Evolutionary conservation across 78 protist genomes (phyloP), one percentile per base, ranked within the genome.

Genomic region (Speleostelium caveatum): DNA sequence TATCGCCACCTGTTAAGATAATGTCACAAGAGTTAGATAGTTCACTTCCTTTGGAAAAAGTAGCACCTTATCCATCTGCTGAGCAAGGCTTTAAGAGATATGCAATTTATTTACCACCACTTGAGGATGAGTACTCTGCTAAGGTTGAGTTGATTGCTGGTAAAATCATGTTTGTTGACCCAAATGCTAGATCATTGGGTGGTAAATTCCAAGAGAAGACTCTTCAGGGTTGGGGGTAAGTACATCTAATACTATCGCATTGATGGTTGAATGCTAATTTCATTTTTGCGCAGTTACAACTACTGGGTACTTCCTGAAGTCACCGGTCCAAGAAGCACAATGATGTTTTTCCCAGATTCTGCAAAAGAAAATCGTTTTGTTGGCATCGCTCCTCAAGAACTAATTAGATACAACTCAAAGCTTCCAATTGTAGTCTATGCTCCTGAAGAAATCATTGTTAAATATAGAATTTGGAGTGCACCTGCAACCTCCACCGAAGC

Each of bases 381-480:
- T 14, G 3, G 22, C 4, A 71, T 71, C 26, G 3, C 6, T 28
- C 2, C 30, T 12, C 26, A 53, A 8, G 60, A 71, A 2, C 76
- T 53, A 24, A 49, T 71, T 30, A 26, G 76, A 30, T 71, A 71
- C 60, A 71, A 71, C 60, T 38, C 58, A 21, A 42, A 53, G 12
- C 36, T 71, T 1, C 76, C 76, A 71, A 71, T 71, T 28, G 76
- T 71, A 21, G 60, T 71, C 56, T 71, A 71, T 28, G 26, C 76
- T 26, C 76, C 76, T 21, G 56, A 12, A 6, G 76, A 71, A 8
- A 19, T 71, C 35, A 53, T 26, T n/a, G 76, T 71, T 2, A 36
- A 30, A 6, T 71, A 71, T 28, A 3, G 76, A 2, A 49, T 71
- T 12, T 71, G 76, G 76, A 71, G 38, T 21, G 65, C 76, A 49